A percentile compares a stretch with the other conserved stretches of the same genome.
phyloP scores from a whole-genome alignment of 176 grass and related monocot genomes.

The Eragrostis curvula region DNA sequence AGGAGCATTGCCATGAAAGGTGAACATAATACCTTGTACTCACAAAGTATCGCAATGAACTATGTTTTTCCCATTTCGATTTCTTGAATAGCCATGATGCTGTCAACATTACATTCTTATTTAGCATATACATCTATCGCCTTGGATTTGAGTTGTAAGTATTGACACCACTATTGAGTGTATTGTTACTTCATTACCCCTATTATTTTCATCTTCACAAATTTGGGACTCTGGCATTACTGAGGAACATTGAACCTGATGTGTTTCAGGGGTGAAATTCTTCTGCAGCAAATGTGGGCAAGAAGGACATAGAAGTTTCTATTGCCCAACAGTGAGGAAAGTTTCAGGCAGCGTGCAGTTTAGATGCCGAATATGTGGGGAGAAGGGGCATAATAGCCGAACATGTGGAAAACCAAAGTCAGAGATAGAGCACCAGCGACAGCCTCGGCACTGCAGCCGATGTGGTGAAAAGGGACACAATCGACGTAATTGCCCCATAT shows the following conservation, averaged over 20 bases:
- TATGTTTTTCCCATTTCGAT: constrained; percentile 11
- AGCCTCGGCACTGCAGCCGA: constrained; percentile 46
- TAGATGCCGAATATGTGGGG: constrained; percentile 79
- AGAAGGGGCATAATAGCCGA: constrained; percentile 68
- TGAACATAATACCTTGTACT: constrained; percentile 23
- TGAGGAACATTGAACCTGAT: constrained; percentile 28
- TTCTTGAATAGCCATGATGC: neutral
- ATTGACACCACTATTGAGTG: neutral
- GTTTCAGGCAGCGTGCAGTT: constrained; percentile 48
- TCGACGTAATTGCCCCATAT: constrained; percentile 49
- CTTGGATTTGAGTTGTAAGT: constrained; percentile 13
- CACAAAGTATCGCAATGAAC: neutral
- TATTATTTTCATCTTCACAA: neutral
- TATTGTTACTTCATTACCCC: constrained; percentile 10
- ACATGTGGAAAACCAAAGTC: constrained; percentile 67
- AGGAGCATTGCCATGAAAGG: constrained; percentile 97
- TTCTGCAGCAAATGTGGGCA: constrained; percentile 77
- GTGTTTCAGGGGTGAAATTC: constrained; percentile 79
- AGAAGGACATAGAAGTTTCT: constrained; percentile 83
- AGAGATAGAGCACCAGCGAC: constrained; percentile 27
- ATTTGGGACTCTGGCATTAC: neutral
- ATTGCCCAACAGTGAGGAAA: constrained; percentile 61
- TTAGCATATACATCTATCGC: neutral
- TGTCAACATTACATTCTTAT: neutral
- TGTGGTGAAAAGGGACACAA: constrained; percentile 69